Conservation (phyloP, 768 basidiomycete genomes). For the Xerocomellus amylosporus region DNA sequence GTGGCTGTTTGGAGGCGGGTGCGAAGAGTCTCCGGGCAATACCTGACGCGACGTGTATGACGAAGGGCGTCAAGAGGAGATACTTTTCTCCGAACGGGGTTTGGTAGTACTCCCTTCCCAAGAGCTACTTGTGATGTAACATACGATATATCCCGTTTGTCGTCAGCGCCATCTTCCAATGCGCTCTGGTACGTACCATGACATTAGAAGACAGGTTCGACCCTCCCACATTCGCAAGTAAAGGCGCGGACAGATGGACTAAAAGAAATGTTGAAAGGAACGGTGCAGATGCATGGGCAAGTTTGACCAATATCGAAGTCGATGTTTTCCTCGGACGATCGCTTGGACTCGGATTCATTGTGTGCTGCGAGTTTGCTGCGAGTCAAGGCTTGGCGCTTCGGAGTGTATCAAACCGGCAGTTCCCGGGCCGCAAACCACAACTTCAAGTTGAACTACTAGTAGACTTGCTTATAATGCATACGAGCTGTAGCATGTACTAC, state of each 20-base stretch:
- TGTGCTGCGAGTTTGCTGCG: not conserved
- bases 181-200: constrained; percentile 51
- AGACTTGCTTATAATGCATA: too few relatives aligned
- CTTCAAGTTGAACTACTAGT: too few relatives aligned
- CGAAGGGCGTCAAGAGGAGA: constrained; percentile 66
- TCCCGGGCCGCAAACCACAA: too few relatives aligned
- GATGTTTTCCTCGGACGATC: not conserved
- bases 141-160: too few relatives aligned
- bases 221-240: too few relatives aligned
- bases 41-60: constrained; percentile 58
- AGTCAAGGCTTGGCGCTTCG: too few relatives aligned
- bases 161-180: not conserved
- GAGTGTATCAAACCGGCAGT: too few relatives aligned
- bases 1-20: constrained; percentile 30
- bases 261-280: too few relatives aligned
- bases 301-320: constrained; percentile 45
- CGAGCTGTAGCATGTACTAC: too few relatives aligned
- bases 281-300: too few relatives aligned
- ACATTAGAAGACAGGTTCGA: constrained; percentile 63
- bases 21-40: constrained; percentile 57
- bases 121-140: too few relatives aligned
- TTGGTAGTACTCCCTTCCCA: constrained; percentile 87
- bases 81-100: constrained; percentile 63
- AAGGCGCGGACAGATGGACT: constrained; percentile 78
- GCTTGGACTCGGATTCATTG: constrained; percentile 5